Base-by-base conservation (phyloP, 768 basidiomycete species). In the Russula sp. region DNA sequence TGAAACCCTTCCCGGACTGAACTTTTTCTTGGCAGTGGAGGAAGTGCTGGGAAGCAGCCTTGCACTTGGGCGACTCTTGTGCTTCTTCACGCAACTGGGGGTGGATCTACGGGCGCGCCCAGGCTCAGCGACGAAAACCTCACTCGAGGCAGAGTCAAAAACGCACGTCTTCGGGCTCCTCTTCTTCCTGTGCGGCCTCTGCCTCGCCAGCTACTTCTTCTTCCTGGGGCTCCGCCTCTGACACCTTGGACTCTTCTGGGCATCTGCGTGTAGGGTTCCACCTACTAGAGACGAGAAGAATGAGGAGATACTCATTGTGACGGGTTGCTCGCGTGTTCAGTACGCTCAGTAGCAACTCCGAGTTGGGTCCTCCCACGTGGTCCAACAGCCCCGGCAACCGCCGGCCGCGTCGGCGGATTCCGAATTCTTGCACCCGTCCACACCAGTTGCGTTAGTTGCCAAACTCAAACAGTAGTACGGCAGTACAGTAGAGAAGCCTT, bases 1-100 rank as follows among this genome's bases (percentile, higher is more conserved):
- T 87, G 83, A 83, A 92, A 44, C 92, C 94, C 71, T 94, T 73
- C 30, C 94, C 94, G 34, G 79, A 80, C 64, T 84, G 76, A 53
- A 97, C 87, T 78, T 92, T 94, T 76, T 94, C 90, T 73, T 90
- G 83, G 76, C 94, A 96, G 72, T 94, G 90, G 64, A 88, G 83
- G 75, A 95, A 96, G 78, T 96, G 94, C 72, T 89, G 84, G 44
- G 87, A 79, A 61, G 87, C 74, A 42, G 84, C 76, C 44, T 82
- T 83, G 69, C 94, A 95, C 68, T 87, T 84, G 3, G 81, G 70
- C 36, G 84, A 77, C 66, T 81, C 74, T 71, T 88, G 80, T 76
- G 90, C 93, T 69, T 91, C 88, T 50, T 92, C 90, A 61, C 87
- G 83, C 64, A 96, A 76, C 42, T 73, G 75, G 30, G 92, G 92